Evolutionary conservation across 768 basidiomycete species (phyloP).

Genomic region (Pleurotus pulmonarius): DNA sequence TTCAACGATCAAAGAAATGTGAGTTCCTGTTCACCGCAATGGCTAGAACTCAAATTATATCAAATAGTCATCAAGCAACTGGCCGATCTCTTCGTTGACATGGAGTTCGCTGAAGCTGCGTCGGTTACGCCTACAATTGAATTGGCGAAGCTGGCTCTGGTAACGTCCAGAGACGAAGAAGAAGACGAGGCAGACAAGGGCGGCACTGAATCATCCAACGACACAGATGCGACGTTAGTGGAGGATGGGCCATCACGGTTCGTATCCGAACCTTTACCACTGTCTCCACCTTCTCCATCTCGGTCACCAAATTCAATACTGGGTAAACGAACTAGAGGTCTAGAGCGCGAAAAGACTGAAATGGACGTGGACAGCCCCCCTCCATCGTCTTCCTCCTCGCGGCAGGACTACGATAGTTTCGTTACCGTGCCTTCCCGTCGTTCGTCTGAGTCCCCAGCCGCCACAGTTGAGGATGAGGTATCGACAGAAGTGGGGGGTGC

Average conservation of each 20-base stretch:
- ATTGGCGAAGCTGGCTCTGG: slow-evolving; percentile 86
- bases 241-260: slow-evolving; percentile 57
- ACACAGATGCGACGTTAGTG: slow-evolving; percentile 85
- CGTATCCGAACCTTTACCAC: slow-evolving; percentile 19
- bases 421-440: slow-evolving; percentile 25
- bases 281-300: slow-evolving; percentile 24
- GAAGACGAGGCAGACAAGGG: slow-evolving; percentile 73
- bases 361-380: slow-evolving; percentile 57
- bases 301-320: slow-evolving; percentile 52
- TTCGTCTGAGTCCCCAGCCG: slow-evolving; percentile 13
- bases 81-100: slow-evolving; percentile 70
- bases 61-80: slow-evolving; percentile 74
- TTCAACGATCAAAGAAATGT: slow-evolving; percentile 85
- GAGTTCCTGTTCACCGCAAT: slow-evolving; percentile 19
- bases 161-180: slow-evolving; percentile 88
- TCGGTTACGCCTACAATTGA: slow-evolving; percentile 83
- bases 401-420: slow-evolving; percentile 32
- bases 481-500: slow-evolving; percentile 26
- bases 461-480: slow-evolving; percentile 14
- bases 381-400: slow-evolving; percentile 15
- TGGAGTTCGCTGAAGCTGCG: slow-evolving; percentile 61
- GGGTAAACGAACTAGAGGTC: slow-evolving; percentile 63
- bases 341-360: slow-evolving; percentile 33
- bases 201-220: slow-evolving; percentile 78
- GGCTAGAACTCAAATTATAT: not conserved